phyloP scores from a whole-genome alignment of 2,329 filamentous ascomycete genomes.

The Fusarium bactridioides region DNA sequence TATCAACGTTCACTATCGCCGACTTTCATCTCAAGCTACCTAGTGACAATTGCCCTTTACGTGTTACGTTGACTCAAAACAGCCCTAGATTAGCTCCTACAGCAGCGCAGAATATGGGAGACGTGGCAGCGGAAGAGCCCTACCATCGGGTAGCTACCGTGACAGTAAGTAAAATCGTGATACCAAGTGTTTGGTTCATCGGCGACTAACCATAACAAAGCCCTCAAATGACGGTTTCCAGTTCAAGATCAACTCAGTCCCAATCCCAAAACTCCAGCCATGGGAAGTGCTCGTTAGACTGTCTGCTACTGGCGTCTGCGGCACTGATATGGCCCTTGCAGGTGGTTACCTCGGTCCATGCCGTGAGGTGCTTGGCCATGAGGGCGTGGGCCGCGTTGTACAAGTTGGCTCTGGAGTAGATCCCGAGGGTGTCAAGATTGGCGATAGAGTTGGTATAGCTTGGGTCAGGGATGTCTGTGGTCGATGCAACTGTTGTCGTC shows the following conservation, averaged over 20 bases:
- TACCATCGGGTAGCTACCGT: background rate
- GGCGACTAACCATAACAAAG: background rate
- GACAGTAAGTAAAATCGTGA: background rate
- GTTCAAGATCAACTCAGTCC: slow-evolving; percentile 2
- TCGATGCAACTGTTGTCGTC: slow-evolving; percentile 46
- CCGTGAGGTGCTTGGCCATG: slow-evolving; percentile 28
- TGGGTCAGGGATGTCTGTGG: slow-evolving; percentile 44
- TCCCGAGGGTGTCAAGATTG: background rate
- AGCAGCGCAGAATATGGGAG: background rate
- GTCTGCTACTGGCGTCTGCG: slow-evolving; percentile 26
- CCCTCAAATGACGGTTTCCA: background rate
- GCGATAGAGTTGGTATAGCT: slow-evolving; percentile 20
- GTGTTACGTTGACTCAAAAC: background rate
- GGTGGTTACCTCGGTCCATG: slow-evolving; percentile 24
- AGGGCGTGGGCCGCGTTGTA: slow-evolving; percentile 26
- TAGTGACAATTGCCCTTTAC: background rate
- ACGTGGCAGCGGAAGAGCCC: background rate
- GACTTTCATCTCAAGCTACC: background rate
- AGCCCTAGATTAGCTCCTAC: background rate
- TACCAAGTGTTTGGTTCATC: no score
- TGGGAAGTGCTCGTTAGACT: slow-evolving; percentile 29
- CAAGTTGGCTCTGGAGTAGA: slow-evolving; percentile 10
- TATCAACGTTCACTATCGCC: background rate
- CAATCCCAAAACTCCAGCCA: slow-evolving; percentile 1
- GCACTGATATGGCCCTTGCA: slow-evolving; percentile 31